Percentiles rank a stretch among this genome's conserved stretches.
These are phyloP conservation scores for Stagonosporopsis cucurbitacearum DNA, from an alignment of 2,329 filamentous ascomycete genomes.

Conservation along the genomic window DNA sequence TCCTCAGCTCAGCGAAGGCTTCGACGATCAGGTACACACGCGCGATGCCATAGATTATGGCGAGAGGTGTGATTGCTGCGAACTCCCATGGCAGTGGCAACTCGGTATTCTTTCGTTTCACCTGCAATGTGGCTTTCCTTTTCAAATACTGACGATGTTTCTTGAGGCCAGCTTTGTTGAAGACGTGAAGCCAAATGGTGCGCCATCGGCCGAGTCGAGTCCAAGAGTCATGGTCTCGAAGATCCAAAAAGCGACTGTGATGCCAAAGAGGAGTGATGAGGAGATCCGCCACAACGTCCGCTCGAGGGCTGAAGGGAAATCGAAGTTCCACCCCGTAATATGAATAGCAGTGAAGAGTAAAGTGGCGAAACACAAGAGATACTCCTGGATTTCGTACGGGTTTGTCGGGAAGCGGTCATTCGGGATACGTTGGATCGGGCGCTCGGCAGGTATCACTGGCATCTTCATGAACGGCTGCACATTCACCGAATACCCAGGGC, in stretches of 20 bases:
- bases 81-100: conserved; percentile 27
- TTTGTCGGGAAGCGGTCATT: conserved; percentile 26
- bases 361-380: conserved; percentile 18
- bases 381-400: conserved; percentile 24
- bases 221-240: conserved; percentile 29
- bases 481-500: conserved; percentile 26
- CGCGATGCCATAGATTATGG: conserved; percentile 26
- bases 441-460: conserved; percentile 20
- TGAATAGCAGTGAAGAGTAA: conserved; percentile 21
- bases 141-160: conserved; percentile 13
- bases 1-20: conserved; percentile 27
- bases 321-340: conserved; percentile 23
- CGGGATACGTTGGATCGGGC: conserved; percentile 26
- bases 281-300: conserved; percentile 19
- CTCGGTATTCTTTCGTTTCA: conserved; percentile 23
- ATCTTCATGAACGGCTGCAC: conserved; percentile 28
- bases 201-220: conserved; percentile 26
- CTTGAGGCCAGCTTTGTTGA: conserved; percentile 17
- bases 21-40: conserved; percentile 26
- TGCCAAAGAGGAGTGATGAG: conserved; percentile 22
- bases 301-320: conserved; percentile 18
- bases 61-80: conserved; percentile 24
- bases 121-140: conserved; percentile 12
- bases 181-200: conserved; percentile 18
- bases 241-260: conserved; percentile 28